These are phyloP conservation scores for Emericellopsis atlantica DNA, from an alignment of 2,329 filamentous ascomycete species.

Conservation along the genomic window DNA sequence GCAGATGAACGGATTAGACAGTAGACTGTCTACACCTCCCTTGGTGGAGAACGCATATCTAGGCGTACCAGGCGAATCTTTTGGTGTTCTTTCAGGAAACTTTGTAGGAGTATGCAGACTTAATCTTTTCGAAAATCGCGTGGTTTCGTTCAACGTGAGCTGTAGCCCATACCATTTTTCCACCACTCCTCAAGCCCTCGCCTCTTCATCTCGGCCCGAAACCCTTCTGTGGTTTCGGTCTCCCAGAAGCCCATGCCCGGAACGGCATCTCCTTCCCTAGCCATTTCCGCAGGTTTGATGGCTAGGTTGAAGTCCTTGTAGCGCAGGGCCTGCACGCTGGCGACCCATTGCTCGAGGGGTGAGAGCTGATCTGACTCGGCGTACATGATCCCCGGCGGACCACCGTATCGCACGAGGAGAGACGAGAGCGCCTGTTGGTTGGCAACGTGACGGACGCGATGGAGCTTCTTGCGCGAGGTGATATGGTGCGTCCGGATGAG, in stretches of 20 bases:
- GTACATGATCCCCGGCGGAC: conserved; percentile 68
- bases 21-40: too few relatives aligned
- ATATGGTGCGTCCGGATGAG: conserved; percentile 73
- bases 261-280: too few relatives aligned
- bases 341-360: conserved; percentile 51
- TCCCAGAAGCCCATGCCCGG: too few relatives aligned
- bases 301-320: conserved; percentile 54
- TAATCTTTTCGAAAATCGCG: too few relatives aligned
- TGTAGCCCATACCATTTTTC: conserved; percentile 53
- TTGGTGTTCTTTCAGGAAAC: too few relatives aligned
- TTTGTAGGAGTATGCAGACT: too few relatives aligned
- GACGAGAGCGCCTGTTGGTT: conserved; percentile 42
- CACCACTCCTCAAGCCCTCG: conserved; percentile 52
- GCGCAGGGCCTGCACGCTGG: conserved; percentile 46
- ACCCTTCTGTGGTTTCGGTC: too few relatives aligned
- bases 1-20: too few relatives aligned
- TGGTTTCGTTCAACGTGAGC: too few relatives aligned
- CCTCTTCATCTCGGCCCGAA: conserved; percentile 36
- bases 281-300: too few relatives aligned
- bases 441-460: conserved; percentile 48
- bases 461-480: conserved; percentile 62
- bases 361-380: conserved; percentile 45
- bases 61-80: too few relatives aligned
- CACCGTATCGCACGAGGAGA: conserved; percentile 54
- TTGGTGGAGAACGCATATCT: too few relatives aligned